phyloP scores from a whole-genome alignment of 73 alveolate genomes.

The Tetrahymena thermophila region DNA sequence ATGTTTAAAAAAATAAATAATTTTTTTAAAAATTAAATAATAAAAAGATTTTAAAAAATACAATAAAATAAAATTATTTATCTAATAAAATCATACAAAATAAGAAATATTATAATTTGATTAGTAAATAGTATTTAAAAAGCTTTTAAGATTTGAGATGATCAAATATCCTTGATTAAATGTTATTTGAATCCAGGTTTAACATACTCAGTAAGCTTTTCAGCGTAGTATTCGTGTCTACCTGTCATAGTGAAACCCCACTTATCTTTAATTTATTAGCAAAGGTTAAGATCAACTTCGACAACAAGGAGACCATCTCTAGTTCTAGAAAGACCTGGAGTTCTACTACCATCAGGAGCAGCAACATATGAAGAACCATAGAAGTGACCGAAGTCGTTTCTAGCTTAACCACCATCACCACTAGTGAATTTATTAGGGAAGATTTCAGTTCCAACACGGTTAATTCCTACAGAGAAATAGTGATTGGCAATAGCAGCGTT shows the following conservation, averaged over 20 bases:
- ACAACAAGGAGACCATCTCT: slow-evolving; percentile 50
- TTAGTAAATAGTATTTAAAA: neutral
- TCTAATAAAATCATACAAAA: no score
- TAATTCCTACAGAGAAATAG: slow-evolving; percentile 45
- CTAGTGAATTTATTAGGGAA: slow-evolving; percentile 49
- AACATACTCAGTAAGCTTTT: slow-evolving; percentile 28
- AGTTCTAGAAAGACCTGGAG: slow-evolving; percentile 57
- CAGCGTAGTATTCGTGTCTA: slow-evolving; percentile 41
- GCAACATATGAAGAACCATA: slow-evolving; percentile 56
- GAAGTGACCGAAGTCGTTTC: slow-evolving; percentile 48
- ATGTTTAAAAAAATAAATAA: no score
- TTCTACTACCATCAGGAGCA: slow-evolving; percentile 55
- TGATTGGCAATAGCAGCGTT: slow-evolving; percentile 57
- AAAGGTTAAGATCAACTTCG: slow-evolving; percentile 54
- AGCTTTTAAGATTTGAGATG: neutral
- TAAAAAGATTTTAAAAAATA: no score
- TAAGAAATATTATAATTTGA: no score
- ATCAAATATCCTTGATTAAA: slow-evolving; percentile 8
- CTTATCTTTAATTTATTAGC: slow-evolving; percentile 44
- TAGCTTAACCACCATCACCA: slow-evolving; percentile 50
- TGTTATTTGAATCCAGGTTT: slow-evolving; percentile 42
- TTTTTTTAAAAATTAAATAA: no score
- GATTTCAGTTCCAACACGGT: slow-evolving; percentile 52
- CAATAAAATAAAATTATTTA: no score
- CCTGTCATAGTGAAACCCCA: slow-evolving; percentile 62